These are phyloP conservation scores for Ormosia emarginata DNA, from an alignment of 306 rosid genomes.

Conservation along the genomic window DNA sequence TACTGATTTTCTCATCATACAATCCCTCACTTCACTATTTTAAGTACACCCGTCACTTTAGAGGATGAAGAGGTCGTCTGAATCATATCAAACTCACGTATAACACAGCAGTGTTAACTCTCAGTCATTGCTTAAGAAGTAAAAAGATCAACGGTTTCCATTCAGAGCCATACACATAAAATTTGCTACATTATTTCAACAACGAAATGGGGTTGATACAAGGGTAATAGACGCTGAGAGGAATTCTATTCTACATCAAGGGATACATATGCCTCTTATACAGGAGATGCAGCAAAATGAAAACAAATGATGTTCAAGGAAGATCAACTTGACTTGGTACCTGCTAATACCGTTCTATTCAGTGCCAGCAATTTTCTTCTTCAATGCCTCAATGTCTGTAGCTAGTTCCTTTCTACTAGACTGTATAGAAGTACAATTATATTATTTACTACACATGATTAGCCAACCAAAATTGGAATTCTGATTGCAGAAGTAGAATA, in stretches of 20 bases:
- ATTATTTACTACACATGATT: background rate
- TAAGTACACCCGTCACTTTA: too few species aligned
- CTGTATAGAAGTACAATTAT: slow-evolving; percentile 36
- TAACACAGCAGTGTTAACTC: background rate
- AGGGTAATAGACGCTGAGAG: slow-evolving; percentile 28
- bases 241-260: slow-evolving; percentile 53
- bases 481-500: background rate
- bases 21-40: too few species aligned
- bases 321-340: slow-evolving; percentile 24
- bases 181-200: slow-evolving; percentile 42
- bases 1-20: too few species aligned
- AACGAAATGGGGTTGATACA: slow-evolving; percentile 35
- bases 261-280: slow-evolving; percentile 58
- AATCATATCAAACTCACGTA: background rate
- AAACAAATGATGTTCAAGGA: slow-evolving; percentile 34
- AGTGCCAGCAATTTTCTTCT: slow-evolving; percentile 94
- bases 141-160: slow-evolving; percentile 6
- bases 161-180: slow-evolving; percentile 28
- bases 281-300: slow-evolving; percentile 34
- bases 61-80: background rate
- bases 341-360: slow-evolving; percentile 43
- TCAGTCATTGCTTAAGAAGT: background rate
- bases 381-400: slow-evolving; percentile 72
- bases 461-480: background rate
- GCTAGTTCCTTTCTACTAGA: slow-evolving; percentile 94